Percentiles rank a stretch among this genome's conserved stretches.
phyloP scores from a whole-genome alignment of 164 flowering plant genomes.

The Tetrastigma voinierianum region DNA sequence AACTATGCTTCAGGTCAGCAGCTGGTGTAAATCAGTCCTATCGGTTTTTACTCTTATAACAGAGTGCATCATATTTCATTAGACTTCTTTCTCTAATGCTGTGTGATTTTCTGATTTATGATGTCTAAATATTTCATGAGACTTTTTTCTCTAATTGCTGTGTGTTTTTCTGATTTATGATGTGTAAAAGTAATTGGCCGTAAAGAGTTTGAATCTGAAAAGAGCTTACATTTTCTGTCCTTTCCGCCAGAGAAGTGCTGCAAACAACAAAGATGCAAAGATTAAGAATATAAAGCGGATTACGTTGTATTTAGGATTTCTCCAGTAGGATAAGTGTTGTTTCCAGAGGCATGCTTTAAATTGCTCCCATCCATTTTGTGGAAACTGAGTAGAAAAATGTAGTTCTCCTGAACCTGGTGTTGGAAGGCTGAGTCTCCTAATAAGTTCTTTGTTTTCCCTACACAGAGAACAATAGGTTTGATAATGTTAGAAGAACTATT shows the following conservation, averaged over 20 bases:
- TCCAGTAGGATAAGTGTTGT: conserved; percentile 65
- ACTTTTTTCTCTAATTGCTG: too few species aligned
- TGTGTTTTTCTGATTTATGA: too few species aligned
- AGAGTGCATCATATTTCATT: too few species aligned
- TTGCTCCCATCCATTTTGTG: conserved; percentile 60
- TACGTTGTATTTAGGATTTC: conserved; percentile 60
- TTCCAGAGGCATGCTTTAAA: conserved; percentile 76
- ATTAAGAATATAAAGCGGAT: conserved; percentile 26
- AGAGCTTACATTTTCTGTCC: conserved; percentile 48
- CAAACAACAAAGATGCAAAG: conserved; percentile 37
- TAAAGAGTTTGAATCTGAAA: not conserved
- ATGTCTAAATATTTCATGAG: too few species aligned
- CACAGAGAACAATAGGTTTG: not conserved
- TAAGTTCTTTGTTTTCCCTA: conserved; percentile 43
- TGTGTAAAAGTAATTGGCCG: too few species aligned
- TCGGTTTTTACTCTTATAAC: too few species aligned
- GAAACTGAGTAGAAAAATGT: conserved; percentile 40
- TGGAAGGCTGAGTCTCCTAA: conserved; percentile 33
- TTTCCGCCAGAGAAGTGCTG: conserved; percentile 52
- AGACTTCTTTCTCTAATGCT: too few species aligned
- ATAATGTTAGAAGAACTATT: too few species aligned
- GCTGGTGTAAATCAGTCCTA: too few species aligned
- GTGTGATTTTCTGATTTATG: too few species aligned
- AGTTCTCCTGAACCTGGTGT: conserved; percentile 44
- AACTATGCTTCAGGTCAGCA: too few species aligned